phyloP scores from a whole-genome alignment of 2,329 filamentous ascomycete genomes.

The Colletotrichum sp. region DNA sequence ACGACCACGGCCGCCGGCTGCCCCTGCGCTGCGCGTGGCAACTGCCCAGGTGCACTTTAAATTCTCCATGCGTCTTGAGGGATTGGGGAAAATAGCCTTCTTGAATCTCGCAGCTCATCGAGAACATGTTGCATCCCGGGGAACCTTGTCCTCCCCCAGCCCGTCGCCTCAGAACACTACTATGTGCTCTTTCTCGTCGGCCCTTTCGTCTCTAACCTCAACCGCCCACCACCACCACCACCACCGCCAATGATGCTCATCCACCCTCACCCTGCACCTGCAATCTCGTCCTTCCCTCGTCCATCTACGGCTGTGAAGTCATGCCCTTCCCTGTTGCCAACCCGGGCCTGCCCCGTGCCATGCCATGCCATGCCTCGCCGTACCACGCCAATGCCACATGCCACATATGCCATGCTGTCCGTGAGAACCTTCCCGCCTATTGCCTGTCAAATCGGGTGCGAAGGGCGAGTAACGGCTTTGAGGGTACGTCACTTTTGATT shows the following conservation, averaged over 20 bases:
- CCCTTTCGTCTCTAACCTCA: background rate
- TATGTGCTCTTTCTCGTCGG: background rate
- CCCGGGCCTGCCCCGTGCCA: background rate
- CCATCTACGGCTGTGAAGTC: background rate
- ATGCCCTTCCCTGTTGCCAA: background rate
- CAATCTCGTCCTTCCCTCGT: background rate
- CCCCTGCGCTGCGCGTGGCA: slow-evolving; percentile 6
- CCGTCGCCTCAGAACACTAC: background rate
- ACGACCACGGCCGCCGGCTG: background rate
- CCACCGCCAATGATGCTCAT: background rate
- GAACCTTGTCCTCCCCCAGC: background rate
- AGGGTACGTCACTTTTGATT: background rate
- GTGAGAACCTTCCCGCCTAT: background rate
- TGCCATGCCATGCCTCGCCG: background rate
- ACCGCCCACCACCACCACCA: background rate
- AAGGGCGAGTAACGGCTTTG: background rate
- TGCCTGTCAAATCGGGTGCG: background rate
- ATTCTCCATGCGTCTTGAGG: background rate
- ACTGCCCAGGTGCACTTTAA: background rate
- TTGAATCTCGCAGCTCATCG: background rate
- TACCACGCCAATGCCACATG: background rate
- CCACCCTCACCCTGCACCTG: background rate
- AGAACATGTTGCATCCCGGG: background rate
- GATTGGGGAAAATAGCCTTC: background rate
- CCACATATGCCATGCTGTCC: background rate